Evolutionary conservation across 495 filamentous ascomycete genomes (phyloP), one percentile per base, ranked within the genome.

Genomic region (Staphylotrichum longicolle): DNA sequence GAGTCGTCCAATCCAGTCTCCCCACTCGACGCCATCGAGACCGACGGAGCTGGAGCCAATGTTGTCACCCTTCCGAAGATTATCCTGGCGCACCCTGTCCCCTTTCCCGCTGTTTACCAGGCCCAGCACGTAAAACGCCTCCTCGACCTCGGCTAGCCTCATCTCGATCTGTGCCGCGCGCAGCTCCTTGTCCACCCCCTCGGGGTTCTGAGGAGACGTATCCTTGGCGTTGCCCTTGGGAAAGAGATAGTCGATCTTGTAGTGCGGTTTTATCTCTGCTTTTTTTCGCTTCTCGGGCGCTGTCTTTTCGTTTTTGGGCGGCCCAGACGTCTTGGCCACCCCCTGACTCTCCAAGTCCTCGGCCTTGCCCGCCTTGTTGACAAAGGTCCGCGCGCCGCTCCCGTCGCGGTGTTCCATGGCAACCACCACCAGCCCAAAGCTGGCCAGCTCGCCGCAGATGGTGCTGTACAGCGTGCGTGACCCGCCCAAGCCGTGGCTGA

Each of bases 361-460:
- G n/a, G 35, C 62, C n/a, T 48, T 57, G 40, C 46, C 60, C 27
- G 60, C 63, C 41, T 74, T 72, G 64, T 72, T 76, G 59, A 89
- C 76, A 66, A 80, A 85, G 0, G 85, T 83, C 49, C 86, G 77
- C 0, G 87, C 86, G 7, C 78, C 81, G 65, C 83, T 85, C 9
- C 85, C 85, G 63, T 90, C 87, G 7, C 86, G 74, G 61, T 90
- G 87, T 58, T 90, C 86, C n/a, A 85, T 69, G 2, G 84, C 85
- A n/a, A 87, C 72, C n/a, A 90, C 85, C 1, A 90, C 75, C 44
- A 88, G 75, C 5, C 87, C 87, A 65, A 86, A 78, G 56, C 83
- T 86, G 2, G 87, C 84, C 11, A 90, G 67, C 37, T 85, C 84
- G 32, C 84, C 84, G 47, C 79, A 82, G 32, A 90, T 67, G 54